A percentile compares a stretch with the other conserved stretches of the same genome.
These are phyloP conservation scores for Scutellaria barbata DNA, from an alignment of 257 asterid species.

Conservation along the genomic window DNA sequence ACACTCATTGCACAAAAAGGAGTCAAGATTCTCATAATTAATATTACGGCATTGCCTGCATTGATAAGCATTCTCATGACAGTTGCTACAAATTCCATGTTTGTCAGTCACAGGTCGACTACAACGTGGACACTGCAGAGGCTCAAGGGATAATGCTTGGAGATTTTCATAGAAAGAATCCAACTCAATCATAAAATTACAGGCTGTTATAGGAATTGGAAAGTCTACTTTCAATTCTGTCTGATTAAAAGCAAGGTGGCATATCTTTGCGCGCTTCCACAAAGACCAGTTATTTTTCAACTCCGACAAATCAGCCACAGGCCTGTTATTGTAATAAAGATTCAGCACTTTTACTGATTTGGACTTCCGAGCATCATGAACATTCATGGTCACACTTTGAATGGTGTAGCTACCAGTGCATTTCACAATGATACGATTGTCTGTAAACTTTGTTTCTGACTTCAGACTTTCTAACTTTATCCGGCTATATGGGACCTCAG, in stretches of 20 bases:
- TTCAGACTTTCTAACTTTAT: conserved; percentile 97
- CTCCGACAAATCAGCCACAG: conserved; percentile 98
- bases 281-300: conserved; percentile 94
- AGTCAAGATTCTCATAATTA: conserved; percentile 96
- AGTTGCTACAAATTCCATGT: conserved; percentile 93
- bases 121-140: conserved; percentile 98
- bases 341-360: conserved; percentile 96
- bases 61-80: conserved; percentile 99
- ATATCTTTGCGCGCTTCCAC: conserved; percentile 98
- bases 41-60: conserved; percentile 99
- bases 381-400: conserved; percentile 97
- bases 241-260: conserved; percentile 94
- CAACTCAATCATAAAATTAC: conserved; percentile 98
- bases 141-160: conserved; percentile 98
- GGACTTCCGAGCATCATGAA: conserved; percentile 97
- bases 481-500: conserved; percentile 97
- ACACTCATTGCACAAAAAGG: conserved; percentile 97
- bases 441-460: conserved; percentile 98
- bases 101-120: conserved; percentile 97
- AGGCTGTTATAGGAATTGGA: conserved; percentile 92
- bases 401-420: conserved; percentile 99
- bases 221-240: conserved; percentile 97
- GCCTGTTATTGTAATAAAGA: conserved; percentile 96
- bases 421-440: conserved; percentile 95
- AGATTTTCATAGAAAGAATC: conserved; percentile 98